Percentiles rank a stretch among this genome's conserved stretches.
Conservation (phyloP, 2,329 filamentous ascomycete genomes). For the Aspergillus ochraceoroseus region DNA sequence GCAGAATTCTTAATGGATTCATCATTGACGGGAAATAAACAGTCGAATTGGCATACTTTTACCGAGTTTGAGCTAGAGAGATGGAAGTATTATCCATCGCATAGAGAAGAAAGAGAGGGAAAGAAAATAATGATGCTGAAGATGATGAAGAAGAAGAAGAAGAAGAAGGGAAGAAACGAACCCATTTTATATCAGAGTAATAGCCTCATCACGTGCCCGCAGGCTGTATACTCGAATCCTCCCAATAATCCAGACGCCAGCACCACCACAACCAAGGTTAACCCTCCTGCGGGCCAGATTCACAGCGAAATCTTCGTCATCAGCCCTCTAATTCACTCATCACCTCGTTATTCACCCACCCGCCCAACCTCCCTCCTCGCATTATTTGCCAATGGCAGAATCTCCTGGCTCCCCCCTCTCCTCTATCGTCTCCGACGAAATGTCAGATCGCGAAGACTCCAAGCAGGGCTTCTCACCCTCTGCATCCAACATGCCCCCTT, state of each 20-base stretch:
- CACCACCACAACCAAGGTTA: conserved; percentile 12
- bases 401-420: conserved; percentile 62
- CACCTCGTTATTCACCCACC: not conserved
- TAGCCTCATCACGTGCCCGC: conserved; percentile 26
- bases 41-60: no score
- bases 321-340: conserved; percentile 6
- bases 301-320: conserved; percentile 5
- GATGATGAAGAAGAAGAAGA: conserved; percentile 6
- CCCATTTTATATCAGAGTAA: conserved; percentile 12
- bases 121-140: no score
- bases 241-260: conserved; percentile 12
- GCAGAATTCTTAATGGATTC: conserved; percentile 45
- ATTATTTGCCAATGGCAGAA: conserved; percentile 43
- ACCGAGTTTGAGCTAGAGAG: no score
- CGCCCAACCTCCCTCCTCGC: not conserved
- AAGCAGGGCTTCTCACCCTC: conserved; percentile 50
- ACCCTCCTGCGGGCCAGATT: not conserved
- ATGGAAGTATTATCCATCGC: not conserved
- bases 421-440: conserved; percentile 59
- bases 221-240: conserved; percentile 23
- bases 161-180: conserved; percentile 5
- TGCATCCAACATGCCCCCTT: conserved; percentile 41
- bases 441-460: conserved; percentile 52
- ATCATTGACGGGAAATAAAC: no score
- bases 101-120: conserved; percentile 6